Base-by-base conservation (phyloP, 495 filamentous ascomycete species). In the Podospora didyma region DNA sequence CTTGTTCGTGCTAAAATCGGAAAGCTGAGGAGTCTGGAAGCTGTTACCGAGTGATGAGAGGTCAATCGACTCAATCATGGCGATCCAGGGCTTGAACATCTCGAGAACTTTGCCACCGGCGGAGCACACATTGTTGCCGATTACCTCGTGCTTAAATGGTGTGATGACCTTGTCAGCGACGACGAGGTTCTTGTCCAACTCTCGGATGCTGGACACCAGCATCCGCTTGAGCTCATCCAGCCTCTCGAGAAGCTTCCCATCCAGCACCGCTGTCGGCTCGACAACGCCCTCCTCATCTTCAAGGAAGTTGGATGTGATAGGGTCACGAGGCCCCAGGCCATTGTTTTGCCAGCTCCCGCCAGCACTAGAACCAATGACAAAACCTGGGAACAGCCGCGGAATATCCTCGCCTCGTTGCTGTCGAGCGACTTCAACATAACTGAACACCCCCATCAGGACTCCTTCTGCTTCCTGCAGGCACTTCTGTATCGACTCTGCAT, bases 321-420 rank as follows among this genome's bases (percentile, higher is more conserved):
- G 80, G 60, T 90, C 84, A 56, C 79, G 82, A 28, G 83, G 71
- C 34, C 79, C 83, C 10, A 96, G 75, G 21, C 88, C 88, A 62
- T 97, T 96, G 68, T 90, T 94, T 63, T 93, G 90, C 95, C 95
- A 98, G 65, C 84, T 95, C 14, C 92, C 94, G 46, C 90, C 92
- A 21, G 81, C 79, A 49, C 78, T 82, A 63, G 89, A 95, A 6
- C 89, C 89, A 51, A 88, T 80, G 41, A 97, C 84, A 67, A 98
- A 98, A 2, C 94, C 95, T 22, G 94, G 94, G 41, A 90, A 83
- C 20, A 97, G 77, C n/a, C 94, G 85, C 3, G 88, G 87, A 44
- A 98, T 92, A 21, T 87, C 85, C 61, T 95, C 92, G 44, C 90
- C 91, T 46, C 92, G 81, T 66, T 97, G 94, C 62, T 93, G 88